Percentiles rank a stretch among this genome's conserved stretches.
These are phyloP conservation scores for Zymoseptoria tritici DNA, from an alignment of 2,329 filamentous ascomycete genomes.

Conservation along the genomic window DNA sequence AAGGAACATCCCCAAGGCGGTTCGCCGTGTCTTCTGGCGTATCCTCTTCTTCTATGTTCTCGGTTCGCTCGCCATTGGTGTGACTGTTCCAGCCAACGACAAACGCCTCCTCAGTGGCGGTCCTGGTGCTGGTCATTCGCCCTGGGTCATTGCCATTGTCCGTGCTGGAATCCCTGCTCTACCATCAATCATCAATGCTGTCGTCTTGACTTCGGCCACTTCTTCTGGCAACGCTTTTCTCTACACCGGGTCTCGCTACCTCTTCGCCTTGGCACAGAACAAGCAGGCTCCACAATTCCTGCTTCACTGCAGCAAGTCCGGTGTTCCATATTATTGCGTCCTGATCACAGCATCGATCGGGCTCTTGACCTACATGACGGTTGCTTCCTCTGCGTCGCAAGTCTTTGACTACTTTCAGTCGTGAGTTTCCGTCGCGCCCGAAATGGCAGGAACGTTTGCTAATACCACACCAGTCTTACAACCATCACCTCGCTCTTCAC, in stretches of 20 bases:
- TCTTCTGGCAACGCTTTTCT: slow-evolving; percentile 63
- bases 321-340: slow-evolving; percentile 37
- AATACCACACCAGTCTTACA: slow-evolving; percentile 16
- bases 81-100: slow-evolving; percentile 53
- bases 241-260: slow-evolving; percentile 45
- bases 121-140: slow-evolving; percentile 35
- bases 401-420: slow-evolving; percentile 32
- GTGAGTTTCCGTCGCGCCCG: neutral
- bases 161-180: slow-evolving; percentile 60
- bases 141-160: slow-evolving; percentile 64
- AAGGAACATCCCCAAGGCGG: slow-evolving; percentile 47
- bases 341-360: slow-evolving; percentile 41
- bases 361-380: slow-evolving; percentile 51
- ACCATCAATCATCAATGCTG: slow-evolving; percentile 66
- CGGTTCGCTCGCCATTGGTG: slow-evolving; percentile 49
- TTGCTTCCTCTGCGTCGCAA: slow-evolving; percentile 18
- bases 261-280: slow-evolving; percentile 45
- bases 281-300: slow-evolving; percentile 45
- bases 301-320: slow-evolving; percentile 39
- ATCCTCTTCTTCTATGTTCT: slow-evolving; percentile 50
- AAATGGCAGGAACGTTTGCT: neutral
- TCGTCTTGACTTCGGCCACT: slow-evolving; percentile 65
- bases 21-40: slow-evolving; percentile 46
- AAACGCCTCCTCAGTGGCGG: slow-evolving; percentile 41
- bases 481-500: slow-evolving; percentile 30